A percentile compares a stretch with the other conserved stretches of the same genome.
phyloP scores from a whole-genome alignment of 164 flowering plant species.

The Tetracentron sinense region DNA sequence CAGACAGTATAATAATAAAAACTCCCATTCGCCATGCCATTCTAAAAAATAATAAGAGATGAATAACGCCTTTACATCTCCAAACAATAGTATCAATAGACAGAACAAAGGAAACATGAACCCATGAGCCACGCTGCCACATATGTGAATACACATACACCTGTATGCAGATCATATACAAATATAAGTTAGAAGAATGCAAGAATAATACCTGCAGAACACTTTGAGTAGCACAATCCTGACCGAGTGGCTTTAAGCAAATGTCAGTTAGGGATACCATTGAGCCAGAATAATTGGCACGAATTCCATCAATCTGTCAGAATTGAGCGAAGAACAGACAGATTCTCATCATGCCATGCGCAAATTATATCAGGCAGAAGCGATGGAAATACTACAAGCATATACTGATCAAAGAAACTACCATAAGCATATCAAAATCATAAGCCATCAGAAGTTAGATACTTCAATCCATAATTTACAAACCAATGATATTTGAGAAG shows the following conservation, averaged over 20 bases:
- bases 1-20: not conserved
- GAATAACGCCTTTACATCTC: no score
- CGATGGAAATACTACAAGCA: not conserved
- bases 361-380: not conserved
- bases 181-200: not conserved
- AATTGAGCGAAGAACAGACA: not conserved
- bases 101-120: not conserved
- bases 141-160: not conserved
- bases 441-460: not conserved
- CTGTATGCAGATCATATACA: not conserved
- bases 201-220: slow-evolving; percentile 65
- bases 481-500: slow-evolving; percentile 4
- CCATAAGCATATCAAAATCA: not conserved
- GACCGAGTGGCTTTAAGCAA: slow-evolving; percentile 90
- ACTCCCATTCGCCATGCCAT: no score
- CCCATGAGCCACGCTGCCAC: not conserved
- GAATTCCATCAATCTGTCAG: slow-evolving; percentile 70
- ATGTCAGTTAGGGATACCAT: slow-evolving; percentile 71
- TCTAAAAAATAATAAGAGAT: no score
- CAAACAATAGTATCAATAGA: no score
- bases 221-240: slow-evolving; percentile 92
- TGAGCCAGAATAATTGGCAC: slow-evolving; percentile 78
- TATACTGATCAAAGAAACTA: not conserved
- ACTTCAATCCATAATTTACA: slow-evolving; percentile 3
- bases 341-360: not conserved